These are phyloP conservation scores for Alternaria conjuncta DNA, from an alignment of 2,329 filamentous ascomycete genomes.

Conservation along the genomic window DNA sequence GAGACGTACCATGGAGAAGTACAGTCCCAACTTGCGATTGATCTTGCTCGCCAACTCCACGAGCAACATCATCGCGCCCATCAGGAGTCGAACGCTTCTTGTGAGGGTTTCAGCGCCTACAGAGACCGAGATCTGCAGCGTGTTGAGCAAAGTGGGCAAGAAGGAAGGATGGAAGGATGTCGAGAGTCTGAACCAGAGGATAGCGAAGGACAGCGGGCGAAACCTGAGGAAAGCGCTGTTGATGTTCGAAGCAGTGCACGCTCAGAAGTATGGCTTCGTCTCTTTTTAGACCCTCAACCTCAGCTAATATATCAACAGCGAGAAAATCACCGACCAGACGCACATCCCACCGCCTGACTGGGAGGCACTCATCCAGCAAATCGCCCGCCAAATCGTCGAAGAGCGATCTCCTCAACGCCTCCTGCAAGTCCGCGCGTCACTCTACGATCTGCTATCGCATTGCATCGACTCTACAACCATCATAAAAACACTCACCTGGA, in stretches of 20 bases:
- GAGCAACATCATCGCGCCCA: slow-evolving; percentile 98
- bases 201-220: slow-evolving; percentile 87
- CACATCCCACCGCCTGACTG: slow-evolving; percentile 94
- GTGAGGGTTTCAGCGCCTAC: slow-evolving; percentile 91
- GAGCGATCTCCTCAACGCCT: slow-evolving; percentile 92
- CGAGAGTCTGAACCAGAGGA: slow-evolving; percentile 77
- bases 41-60: slow-evolving; percentile 96
- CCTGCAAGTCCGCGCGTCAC: slow-evolving; percentile 83
- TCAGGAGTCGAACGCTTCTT: slow-evolving; percentile 87
- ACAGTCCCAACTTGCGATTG: slow-evolving; percentile 89
- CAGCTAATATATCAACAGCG: slow-evolving; percentile 60
- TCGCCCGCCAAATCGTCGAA: slow-evolving; percentile 91
- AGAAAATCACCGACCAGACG: slow-evolving; percentile 86
- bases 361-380: slow-evolving; percentile 87
- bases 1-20: slow-evolving; percentile 98
- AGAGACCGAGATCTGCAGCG: slow-evolving; percentile 81
- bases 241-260: slow-evolving; percentile 97
- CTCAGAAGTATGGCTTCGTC: slow-evolving; percentile 77
- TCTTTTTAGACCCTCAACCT: background rate
- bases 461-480: slow-evolving; percentile 96
- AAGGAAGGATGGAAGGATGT: slow-evolving; percentile 84
- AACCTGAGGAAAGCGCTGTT: slow-evolving; percentile 89
- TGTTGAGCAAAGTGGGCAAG: slow-evolving; percentile 72
- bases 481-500: slow-evolving; percentile 93
- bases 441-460: slow-evolving; percentile 97